Percentiles rank a stretch among this genome's conserved stretches.
Conservation (phyloP, 2,329 filamentous ascomycete genomes). For the Ophiostoma himal-ulmi region DNA sequence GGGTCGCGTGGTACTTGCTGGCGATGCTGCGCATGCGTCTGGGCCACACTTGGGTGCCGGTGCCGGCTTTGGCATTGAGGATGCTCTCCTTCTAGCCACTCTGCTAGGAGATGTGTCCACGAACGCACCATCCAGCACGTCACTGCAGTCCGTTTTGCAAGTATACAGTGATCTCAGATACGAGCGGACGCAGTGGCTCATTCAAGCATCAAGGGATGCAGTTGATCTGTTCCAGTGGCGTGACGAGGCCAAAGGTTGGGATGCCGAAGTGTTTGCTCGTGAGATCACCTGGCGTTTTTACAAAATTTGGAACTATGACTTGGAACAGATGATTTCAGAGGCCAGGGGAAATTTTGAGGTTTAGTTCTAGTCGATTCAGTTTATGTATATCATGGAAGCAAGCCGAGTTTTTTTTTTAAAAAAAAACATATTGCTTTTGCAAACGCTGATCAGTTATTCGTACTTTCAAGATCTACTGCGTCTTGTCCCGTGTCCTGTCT, state of each 20-base stretch:
- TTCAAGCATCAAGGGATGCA: constrained; percentile 36
- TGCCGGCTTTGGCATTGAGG: constrained; percentile 52
- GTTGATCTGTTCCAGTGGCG: constrained; percentile 39
- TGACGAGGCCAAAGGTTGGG: constrained; percentile 29
- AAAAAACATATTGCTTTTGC: no score
- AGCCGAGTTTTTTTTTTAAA: no score
- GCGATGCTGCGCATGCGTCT: constrained; percentile 52
- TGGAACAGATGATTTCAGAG: constrained; percentile 32
- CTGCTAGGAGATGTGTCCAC: constrained; percentile 30
- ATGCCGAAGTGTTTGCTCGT: constrained; percentile 34
- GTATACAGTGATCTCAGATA: constrained; percentile 37
- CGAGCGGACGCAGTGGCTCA: constrained; percentile 41
- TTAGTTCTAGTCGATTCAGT: no score
- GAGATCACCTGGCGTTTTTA: constrained; percentile 36
- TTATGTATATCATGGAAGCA: no score
- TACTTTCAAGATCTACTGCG: no score
- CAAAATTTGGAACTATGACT: constrained; percentile 37
- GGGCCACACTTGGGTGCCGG: constrained; percentile 52
- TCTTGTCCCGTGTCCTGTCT: neutral
- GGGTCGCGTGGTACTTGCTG: constrained; percentile 44
- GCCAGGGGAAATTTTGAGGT: constrained; percentile 16
- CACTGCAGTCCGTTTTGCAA: constrained; percentile 33
- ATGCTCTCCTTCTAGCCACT: constrained; percentile 41
- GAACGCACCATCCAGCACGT: neutral
- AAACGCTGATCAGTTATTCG: no score